Base-by-base conservation (phyloP, 495 filamentous ascomycete genomes). In the Xanthoparmelia taractica region DNA sequence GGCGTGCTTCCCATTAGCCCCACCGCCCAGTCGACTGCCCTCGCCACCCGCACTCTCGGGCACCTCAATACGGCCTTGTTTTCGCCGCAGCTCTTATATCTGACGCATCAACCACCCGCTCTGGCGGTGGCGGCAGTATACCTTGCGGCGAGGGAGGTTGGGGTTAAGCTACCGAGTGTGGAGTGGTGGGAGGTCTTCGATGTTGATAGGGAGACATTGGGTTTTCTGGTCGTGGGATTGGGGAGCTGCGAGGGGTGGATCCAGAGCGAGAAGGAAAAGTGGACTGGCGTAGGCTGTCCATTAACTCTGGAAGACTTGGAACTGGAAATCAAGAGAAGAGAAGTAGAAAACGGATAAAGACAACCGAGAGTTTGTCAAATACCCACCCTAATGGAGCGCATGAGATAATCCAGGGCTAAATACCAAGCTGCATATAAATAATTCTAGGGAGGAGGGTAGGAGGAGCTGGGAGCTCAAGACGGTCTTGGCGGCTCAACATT, bases 111-210 rank as follows among this genome's bases (percentile, higher is more conserved):
- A 72, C 93, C 94, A 29, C 82, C 86, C 60, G 82, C 84, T 29
- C 77, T 98, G 17, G 95, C 95, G 5, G 89, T 91, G 8, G 90
- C 92, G 18, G 89, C 92, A 5, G 86, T 96, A 23, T 98, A 97
- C 72, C 82, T 92, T 23, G 89, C 92, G 12, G 86, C 91, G n/a
- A 82, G 88, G 31, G 92, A 97, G 61, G 72, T 84, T 4, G 85
- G 80, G 0, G 82, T 87, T 36, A 90, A 88, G 71, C 78, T 97
- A 73, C 88, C 93, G 4, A 86, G 86, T 57, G 79, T 77, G 31
- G 87, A 90, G 58, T 98, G 94, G 94, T 98, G 94, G 94, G 92
- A 95, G 75, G 89, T 97, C 1, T 97, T 98, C 73, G 94, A 98
- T 76, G 89, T 92, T n/a, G 93, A 97, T 57, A 80, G 95, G 27